Evolutionary conservation across 1,284 basidiomycete species (phyloP).

Genomic region (Pseudozyma pruni): DNA sequence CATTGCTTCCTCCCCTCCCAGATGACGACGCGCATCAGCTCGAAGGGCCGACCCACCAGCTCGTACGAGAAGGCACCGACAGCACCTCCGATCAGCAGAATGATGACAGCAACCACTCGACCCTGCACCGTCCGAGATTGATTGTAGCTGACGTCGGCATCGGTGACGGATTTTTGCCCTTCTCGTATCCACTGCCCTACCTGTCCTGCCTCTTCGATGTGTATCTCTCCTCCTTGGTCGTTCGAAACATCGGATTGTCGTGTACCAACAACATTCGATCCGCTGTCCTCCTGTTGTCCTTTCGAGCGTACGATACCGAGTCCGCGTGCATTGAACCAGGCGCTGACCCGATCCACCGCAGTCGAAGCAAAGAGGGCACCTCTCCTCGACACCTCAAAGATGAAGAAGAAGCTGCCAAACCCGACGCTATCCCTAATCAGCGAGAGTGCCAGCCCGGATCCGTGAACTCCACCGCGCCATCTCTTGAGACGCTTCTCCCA

Average conservation of each 20-base stretch:
- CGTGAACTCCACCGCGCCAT: constrained; percentile 61
- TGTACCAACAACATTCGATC: constrained; percentile 25
- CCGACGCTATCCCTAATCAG: constrained; percentile 67
- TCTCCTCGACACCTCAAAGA: constrained; percentile 68
- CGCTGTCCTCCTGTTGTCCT: not conserved
- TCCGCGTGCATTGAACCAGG: constrained; percentile 46
- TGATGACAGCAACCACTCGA: constrained; percentile 55
- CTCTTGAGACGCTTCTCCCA: constrained; percentile 59
- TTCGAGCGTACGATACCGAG: constrained; percentile 28
- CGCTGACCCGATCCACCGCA: constrained; percentile 56
- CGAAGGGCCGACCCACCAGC: constrained; percentile 67
- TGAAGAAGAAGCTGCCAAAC: constrained; percentile 68
- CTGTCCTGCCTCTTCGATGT: constrained; percentile 26
- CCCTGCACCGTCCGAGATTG: constrained; percentile 57
- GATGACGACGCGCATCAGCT: constrained; percentile 66
- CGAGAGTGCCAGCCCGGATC: constrained; percentile 64
- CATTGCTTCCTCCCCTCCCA: constrained; percentile 64
- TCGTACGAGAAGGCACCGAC: constrained; percentile 63
- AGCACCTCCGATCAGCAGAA: constrained; percentile 60
- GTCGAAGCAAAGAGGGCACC: constrained; percentile 61
- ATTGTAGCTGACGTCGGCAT: constrained; percentile 60
- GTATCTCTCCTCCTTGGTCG: constrained; percentile 13
- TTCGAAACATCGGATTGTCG: constrained; percentile 10
- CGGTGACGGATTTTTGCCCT: constrained; percentile 17
- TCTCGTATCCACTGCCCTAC: constrained; percentile 32